phyloP scores from a whole-genome alignment of 2,329 filamentous ascomycete genomes.

The Botryotinia globosa region DNA sequence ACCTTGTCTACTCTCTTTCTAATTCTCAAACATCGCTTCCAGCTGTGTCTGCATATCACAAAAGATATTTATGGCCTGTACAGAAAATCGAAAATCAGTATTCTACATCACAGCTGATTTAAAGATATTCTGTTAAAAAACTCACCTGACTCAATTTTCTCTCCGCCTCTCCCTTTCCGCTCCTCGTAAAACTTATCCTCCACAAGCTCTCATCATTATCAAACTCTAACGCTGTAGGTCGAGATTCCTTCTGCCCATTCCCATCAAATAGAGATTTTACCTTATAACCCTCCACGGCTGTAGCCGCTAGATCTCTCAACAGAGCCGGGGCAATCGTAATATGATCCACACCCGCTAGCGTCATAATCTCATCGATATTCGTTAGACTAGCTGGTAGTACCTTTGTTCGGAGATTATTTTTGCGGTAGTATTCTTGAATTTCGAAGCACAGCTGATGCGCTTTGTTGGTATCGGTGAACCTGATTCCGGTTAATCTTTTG shows the following conservation, averaged over 20 bases:
- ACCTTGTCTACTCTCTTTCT: not conserved
- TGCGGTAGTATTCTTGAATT: slow-evolving; percentile 52
- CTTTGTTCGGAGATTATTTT: slow-evolving; percentile 44
- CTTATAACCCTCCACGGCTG: slow-evolving; percentile 17
- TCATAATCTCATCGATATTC: slow-evolving; percentile 55
- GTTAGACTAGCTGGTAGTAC: slow-evolving; percentile 58
- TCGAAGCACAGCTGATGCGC: slow-evolving; percentile 42
- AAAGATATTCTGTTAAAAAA: not conserved
- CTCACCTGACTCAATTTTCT: slow-evolving; percentile 48
- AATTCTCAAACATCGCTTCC: slow-evolving; percentile 44
- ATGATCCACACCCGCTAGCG: slow-evolving; percentile 55
- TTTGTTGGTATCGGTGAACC: slow-evolving; percentile 49
- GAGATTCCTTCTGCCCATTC: not conserved
- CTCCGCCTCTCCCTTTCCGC: slow-evolving; percentile 47
- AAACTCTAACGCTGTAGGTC: slow-evolving; percentile 24
- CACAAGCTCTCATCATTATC: slow-evolving; percentile 47
- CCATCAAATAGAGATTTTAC: slow-evolving; percentile 30
- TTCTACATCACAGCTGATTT: too few species aligned
- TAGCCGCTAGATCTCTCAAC: slow-evolving; percentile 37
- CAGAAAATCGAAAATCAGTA: not conserved
- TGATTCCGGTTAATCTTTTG: slow-evolving; percentile 28
- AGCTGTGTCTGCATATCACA: slow-evolving; percentile 53
- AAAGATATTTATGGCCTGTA: slow-evolving; percentile 57
- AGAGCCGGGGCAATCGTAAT: slow-evolving; percentile 57
- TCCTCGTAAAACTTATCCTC: slow-evolving; percentile 51